These are phyloP conservation scores for Spirogloea muscicola DNA, from an alignment of 139 green algal genomes.

Conservation along the genomic window DNA sequence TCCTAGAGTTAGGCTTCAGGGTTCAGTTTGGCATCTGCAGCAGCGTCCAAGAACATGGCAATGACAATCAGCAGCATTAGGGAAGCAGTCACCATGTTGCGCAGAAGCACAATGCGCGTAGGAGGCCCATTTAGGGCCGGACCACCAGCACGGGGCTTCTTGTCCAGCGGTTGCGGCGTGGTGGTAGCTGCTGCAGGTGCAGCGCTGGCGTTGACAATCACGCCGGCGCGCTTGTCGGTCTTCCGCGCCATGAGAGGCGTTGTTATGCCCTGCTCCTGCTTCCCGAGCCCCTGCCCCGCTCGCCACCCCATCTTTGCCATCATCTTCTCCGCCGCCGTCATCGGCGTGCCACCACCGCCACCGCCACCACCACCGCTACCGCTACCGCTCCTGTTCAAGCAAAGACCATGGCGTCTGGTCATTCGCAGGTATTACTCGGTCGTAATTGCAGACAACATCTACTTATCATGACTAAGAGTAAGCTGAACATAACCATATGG, in stretches of 20 bases:
- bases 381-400: too few relatives aligned
- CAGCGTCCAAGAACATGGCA: too few relatives aligned
- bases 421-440: too few relatives aligned
- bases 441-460: too few relatives aligned
- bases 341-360: conserved; percentile 13
- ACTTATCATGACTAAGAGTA: too few relatives aligned
- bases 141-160: conserved; percentile 6
- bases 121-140: conserved; percentile 46
- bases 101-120: conserved; percentile 61
- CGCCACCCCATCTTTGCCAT: conserved; percentile 97
- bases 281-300: conserved; percentile 76
- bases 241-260: conserved; percentile 80
- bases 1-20: too few relatives aligned
- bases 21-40: too few relatives aligned
- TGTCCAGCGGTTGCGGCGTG: too few relatives aligned
- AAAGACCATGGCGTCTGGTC: too few relatives aligned
- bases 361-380: conserved; percentile 31
- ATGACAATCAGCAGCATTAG: too few relatives aligned
- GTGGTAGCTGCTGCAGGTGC: too few relatives aligned
- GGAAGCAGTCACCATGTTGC: conserved; percentile 70
- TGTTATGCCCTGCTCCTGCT: conserved; percentile 76
- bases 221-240: conserved; percentile 60
- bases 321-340: conserved; percentile 76
- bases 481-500: too few relatives aligned
- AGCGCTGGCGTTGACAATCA: conserved; percentile 67